Evolutionary conservation across 2,329 filamentous ascomycete genomes (phyloP), one percentile per base, ranked within the genome.

Genomic region (Myriosclerotinia curreyana): DNA sequence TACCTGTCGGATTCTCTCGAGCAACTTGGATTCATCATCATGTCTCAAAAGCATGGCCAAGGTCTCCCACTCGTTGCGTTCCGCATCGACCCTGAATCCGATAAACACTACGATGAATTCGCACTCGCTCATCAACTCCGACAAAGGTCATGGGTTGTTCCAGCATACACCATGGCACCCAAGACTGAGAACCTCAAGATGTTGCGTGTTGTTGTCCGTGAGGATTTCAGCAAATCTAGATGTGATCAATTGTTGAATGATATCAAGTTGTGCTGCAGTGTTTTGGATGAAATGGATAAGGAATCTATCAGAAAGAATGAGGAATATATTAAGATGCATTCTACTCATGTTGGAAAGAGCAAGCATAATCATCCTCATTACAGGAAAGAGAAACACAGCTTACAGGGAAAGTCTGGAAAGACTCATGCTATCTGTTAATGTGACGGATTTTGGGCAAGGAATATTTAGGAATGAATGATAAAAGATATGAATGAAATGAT

Each of bases 21-120:
- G 74, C 80, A 84, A 11, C 80, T 95, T 55, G 92, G 90, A 48
- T 96, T 96, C 80, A 77, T 92, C 71, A 92, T 97, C 78, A 90
- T 98, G 87, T 95, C 90, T 68, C 82, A 96, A 77, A 86, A 83
- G 63, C 80, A 83, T 12, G 94, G 94, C 49, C 79, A 83, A 34
- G 93, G 94, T 25, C 84, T 98, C 2, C 94, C 94, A 0, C 86
- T 98, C 1, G 94, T 97, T 3, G 94, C 94, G 7, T 96, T 95
- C 82, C 88, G 92, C 63, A 82, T 97, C 7, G 78, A 86, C 58
- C 79, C 83, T 38, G 78, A 82, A 48, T 74, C 79, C 7, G 78
- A 79, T 6, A 81, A 85, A 65, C 78, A 82, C 58, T 92, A 85
- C 71, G 88, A 92, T 72, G 89, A 93, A 76, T 93, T 92, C 66